A percentile compares a stretch with the other conserved stretches of the same genome.
phyloP scores from a whole-genome alignment of 2,329 filamentous ascomycete genomes.

The Fragosphaeria purpurea region DNA sequence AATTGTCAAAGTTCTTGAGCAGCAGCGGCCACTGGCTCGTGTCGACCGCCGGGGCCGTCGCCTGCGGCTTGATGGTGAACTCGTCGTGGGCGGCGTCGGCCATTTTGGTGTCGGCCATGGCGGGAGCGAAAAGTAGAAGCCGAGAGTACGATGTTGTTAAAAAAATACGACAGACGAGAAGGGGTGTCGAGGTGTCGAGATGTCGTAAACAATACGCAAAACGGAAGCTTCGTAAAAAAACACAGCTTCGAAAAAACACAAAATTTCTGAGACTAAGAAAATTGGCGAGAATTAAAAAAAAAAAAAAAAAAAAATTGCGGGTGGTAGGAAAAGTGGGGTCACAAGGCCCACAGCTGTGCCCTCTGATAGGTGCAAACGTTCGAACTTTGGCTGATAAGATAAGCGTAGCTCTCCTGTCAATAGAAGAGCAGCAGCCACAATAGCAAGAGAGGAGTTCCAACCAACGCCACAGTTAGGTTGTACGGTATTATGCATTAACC shows the following conservation, averaged over 20 bases:
- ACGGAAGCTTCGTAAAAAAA: background rate
- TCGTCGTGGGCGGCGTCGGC: slow-evolving; percentile 39
- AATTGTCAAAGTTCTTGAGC: slow-evolving; percentile 89
- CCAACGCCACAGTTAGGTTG: too few species aligned
- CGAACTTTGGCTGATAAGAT: slow-evolving; percentile 5
- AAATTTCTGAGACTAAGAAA: slow-evolving; percentile 4
- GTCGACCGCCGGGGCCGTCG: slow-evolving; percentile 65
- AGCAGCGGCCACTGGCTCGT: slow-evolving; percentile 87
- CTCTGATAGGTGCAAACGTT: background rate
- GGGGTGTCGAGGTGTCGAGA: too few species aligned
- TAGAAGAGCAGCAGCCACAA: background rate
- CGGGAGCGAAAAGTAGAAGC: background rate
- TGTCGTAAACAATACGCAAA: too few species aligned
- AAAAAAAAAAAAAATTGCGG: slow-evolving; percentile 11
- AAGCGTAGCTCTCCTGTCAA: background rate
- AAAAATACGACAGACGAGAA: too few species aligned
- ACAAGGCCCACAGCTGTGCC: background rate
- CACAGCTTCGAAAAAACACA: slow-evolving; percentile 4
- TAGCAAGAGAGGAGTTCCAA: slow-evolving; percentile 1
- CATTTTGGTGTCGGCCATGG: slow-evolving; percentile 2
- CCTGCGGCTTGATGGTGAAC: slow-evolving; percentile 87
- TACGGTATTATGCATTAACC: background rate
- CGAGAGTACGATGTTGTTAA: background rate
- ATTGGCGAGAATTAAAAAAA: slow-evolving; percentile 5
- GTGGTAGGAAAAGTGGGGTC: slow-evolving; percentile 9